Conservation (phyloP, 495 filamentous ascomycete genomes). For the Tuber brumale region DNA sequence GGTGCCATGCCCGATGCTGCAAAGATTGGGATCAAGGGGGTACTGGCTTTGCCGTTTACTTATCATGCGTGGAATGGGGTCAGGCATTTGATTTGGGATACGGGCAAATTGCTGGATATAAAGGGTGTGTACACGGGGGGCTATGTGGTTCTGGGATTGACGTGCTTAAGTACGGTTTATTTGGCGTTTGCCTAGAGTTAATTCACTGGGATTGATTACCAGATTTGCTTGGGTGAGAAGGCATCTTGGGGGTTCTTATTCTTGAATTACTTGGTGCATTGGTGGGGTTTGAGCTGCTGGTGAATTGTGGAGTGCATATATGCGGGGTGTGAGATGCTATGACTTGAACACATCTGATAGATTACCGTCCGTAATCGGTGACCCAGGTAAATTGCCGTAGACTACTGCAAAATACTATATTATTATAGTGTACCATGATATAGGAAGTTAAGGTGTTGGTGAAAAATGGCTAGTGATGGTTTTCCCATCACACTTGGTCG, state of each 20-base stretch:
- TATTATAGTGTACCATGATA: background rate
- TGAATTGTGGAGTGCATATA: background rate
- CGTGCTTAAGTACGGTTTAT: constrained; percentile 53
- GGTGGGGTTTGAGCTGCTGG: background rate
- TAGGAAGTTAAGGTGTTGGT: background rate
- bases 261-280: background rate
- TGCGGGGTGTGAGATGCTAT: background rate
- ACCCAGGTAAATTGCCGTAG: background rate
- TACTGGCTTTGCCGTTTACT: constrained; percentile 72
- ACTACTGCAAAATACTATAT: background rate
- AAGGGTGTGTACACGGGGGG: constrained; percentile 65
- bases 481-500: background rate
- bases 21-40: constrained; percentile 67
- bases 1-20: constrained; percentile 61
- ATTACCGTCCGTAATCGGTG: background rate
- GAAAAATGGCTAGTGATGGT: background rate
- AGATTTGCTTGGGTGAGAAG: background rate
- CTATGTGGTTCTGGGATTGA: constrained; percentile 65
- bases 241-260: background rate
- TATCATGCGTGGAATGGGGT: constrained; percentile 82
- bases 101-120: constrained; percentile 61
- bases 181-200: constrained; percentile 33
- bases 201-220: background rate
- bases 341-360: background rate
- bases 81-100: constrained; percentile 86